Conservation (phyloP, 1,139 yeast genomes). For the Saccharomyces hybrid region DNA sequence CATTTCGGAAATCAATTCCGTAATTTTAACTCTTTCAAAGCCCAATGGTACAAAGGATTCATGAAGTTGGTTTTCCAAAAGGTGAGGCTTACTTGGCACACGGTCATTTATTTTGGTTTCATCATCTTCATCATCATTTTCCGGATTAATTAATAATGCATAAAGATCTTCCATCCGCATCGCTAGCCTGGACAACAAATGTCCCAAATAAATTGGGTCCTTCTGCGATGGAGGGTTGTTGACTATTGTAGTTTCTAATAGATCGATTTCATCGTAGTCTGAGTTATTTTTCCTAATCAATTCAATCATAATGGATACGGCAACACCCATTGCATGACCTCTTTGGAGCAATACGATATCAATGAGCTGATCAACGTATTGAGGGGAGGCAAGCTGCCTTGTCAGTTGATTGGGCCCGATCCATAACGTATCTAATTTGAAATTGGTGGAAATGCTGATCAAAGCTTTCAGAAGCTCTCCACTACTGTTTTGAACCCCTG, state of each 20-base stretch:
- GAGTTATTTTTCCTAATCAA: conserved; percentile 91
- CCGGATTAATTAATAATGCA: conserved; percentile 1
- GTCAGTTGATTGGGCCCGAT: conserved; percentile 96
- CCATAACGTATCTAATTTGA: conserved; percentile 61
- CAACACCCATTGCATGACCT: conserved; percentile 84
- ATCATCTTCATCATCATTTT: conserved; percentile 8
- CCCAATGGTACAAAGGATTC: conserved; percentile 67
- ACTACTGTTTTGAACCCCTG: conserved; percentile 81
- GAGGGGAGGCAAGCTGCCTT: conserved; percentile 72
- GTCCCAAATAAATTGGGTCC: conserved; percentile 55
- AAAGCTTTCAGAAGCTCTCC: conserved; percentile 92
- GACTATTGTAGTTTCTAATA: conserved; percentile 67
- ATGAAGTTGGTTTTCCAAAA: conserved; percentile 24
- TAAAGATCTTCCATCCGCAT: conserved; percentile 11
- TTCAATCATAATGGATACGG: conserved; percentile 92
- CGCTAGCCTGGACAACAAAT: conserved; percentile 31
- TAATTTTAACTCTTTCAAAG: conserved; percentile 88
- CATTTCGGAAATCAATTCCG: conserved; percentile 90
- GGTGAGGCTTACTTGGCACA: conserved; percentile 1
- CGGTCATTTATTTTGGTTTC: background rate
- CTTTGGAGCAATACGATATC: conserved; percentile 65
- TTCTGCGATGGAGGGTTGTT: conserved; percentile 89
- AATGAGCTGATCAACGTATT: conserved; percentile 55
- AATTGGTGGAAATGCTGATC: conserved; percentile 82
- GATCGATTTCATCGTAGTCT: conserved; percentile 86